Evolutionary conservation across 2,329 filamentous ascomycete species (phyloP).

Genomic region (Phialophora expanda): DNA sequence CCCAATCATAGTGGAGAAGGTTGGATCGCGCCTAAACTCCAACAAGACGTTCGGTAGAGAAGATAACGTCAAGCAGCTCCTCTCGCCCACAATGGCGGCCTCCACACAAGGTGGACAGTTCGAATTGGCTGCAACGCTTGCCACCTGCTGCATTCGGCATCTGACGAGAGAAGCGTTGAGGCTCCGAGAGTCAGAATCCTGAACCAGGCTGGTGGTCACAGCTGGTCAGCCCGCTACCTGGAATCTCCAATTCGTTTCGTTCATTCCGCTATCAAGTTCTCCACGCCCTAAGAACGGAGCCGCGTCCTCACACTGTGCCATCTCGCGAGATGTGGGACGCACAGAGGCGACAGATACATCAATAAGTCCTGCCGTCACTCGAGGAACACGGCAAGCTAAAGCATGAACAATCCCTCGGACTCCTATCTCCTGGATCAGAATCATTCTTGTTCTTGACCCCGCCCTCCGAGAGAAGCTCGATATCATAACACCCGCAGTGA

Average conservation of each 20-base stretch:
- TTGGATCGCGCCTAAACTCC: constrained; percentile 18
- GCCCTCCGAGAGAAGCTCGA: constrained; percentile 18
- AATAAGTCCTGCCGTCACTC: background rate
- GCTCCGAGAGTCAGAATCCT: constrained; percentile 4
- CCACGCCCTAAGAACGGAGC: background rate
- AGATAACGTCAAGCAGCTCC: constrained; percentile 17
- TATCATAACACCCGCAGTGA: background rate
- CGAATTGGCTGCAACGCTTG: constrained; percentile 1
- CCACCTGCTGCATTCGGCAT: constrained; percentile 27
- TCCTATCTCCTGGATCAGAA: constrained; percentile 6
- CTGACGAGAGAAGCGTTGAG: constrained; percentile 23
- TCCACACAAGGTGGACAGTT: constrained; percentile 12
- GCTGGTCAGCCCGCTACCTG: constrained; percentile 5
- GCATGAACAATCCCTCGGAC: constrained; percentile 8
- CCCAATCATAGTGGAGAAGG: constrained; percentile 19
- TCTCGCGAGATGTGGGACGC: constrained; percentile 8
- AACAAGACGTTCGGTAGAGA: constrained; percentile 30
- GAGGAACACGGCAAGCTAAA: constrained; percentile 6
- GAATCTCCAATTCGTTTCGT: constrained; percentile 4
- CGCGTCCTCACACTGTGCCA: background rate
- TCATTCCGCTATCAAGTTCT: constrained; percentile 17
- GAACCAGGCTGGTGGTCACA: constrained; percentile 9
- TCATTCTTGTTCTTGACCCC: constrained; percentile 5
- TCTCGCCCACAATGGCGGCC: background rate
- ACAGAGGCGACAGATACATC: constrained; percentile 7